Conservation (phyloP, 192 early-diverging fungal species). For the Coemansia sp. region DNA sequence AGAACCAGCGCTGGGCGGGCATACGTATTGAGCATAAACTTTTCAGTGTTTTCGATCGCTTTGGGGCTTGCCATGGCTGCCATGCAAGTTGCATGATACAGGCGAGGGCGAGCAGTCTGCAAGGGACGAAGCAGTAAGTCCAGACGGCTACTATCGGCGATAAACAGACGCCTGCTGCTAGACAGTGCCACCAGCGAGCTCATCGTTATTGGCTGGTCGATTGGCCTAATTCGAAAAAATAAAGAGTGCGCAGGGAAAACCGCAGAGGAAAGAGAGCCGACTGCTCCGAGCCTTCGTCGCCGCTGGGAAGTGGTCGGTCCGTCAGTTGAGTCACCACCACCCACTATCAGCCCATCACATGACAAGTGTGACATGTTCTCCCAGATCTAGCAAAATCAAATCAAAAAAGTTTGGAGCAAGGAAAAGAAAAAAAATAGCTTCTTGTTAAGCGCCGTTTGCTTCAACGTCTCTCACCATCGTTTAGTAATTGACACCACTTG, state of each 20-base stretch:
- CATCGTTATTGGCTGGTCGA: too few species aligned
- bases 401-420: slow-evolving; percentile 6
- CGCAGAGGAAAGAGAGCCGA: too few species aligned
- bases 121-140: not conserved
- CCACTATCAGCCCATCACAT: too few species aligned
- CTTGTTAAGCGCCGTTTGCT: not conserved
- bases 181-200: not conserved
- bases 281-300: too few species aligned
- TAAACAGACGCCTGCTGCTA: slow-evolving; percentile 12
- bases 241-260: too few species aligned
- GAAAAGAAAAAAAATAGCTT: not conserved
- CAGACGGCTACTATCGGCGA: not conserved
- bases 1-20: slow-evolving; percentile 68
- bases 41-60: slow-evolving; percentile 28
- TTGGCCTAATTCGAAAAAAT: not conserved
- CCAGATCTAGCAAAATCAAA: slow-evolving; percentile 4
- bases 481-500: not conserved
- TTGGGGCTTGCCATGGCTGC: slow-evolving; percentile 9
- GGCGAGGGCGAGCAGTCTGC: not conserved
- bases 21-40: slow-evolving; percentile 71
- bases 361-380: too few species aligned
- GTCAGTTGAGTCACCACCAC: too few species aligned
- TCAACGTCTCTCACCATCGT: not conserved
- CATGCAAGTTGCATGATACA: slow-evolving; percentile 13
- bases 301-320: too few species aligned